phyloP scores from a whole-genome alignment of 495 filamentous ascomycete species.

The Umbilicaria muhlenbergii region DNA sequence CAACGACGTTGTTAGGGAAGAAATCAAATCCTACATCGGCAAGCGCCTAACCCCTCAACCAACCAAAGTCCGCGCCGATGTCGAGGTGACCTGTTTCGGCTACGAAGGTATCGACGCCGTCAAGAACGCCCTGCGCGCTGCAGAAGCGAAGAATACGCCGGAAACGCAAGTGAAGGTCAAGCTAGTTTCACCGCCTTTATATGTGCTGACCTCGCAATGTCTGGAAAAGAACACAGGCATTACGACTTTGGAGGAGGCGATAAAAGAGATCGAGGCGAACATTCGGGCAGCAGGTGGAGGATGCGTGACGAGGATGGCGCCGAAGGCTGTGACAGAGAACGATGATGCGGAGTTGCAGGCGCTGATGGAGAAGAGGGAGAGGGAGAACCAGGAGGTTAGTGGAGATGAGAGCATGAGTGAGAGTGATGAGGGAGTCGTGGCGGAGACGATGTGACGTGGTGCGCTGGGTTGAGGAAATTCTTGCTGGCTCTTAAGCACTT shows the following conservation, averaged over 20 bases:
- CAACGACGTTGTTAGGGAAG: slow-evolving; percentile 66
- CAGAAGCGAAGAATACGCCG: slow-evolving; percentile 52
- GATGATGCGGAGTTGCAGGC: slow-evolving; percentile 94
- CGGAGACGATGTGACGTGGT: slow-evolving; percentile 12
- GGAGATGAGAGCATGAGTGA: slow-evolving; percentile 91
- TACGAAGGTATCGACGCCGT: slow-evolving; percentile 98
- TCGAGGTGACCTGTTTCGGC: slow-evolving; percentile 95
- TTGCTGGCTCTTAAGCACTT: no score
- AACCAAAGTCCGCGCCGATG: slow-evolving; percentile 93
- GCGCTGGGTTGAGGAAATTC: no score
- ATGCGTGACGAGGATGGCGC: slow-evolving; percentile 87
- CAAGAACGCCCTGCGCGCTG: slow-evolving; percentile 59
- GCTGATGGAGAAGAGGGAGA: slow-evolving; percentile 96
- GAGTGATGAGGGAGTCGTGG: slow-evolving; percentile 54
- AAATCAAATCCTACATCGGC: slow-evolving; percentile 83
- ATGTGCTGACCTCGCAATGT: slow-evolving; percentile 85
- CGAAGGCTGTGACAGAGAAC: slow-evolving; percentile 95
- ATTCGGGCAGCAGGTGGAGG: slow-evolving; percentile 62
- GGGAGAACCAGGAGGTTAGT: slow-evolving; percentile 92
- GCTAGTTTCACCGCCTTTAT: slow-evolving; percentile 87
- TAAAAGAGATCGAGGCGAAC: slow-evolving; percentile 60
- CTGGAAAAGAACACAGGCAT: slow-evolving; percentile 85
- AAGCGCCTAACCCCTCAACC: slow-evolving; percentile 94
- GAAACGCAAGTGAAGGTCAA: slow-evolving; percentile 94
- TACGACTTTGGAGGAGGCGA: slow-evolving; percentile 67